These are phyloP conservation scores for Polymyxa betae DNA, from an alignment of 208 protist genomes.

Conservation along the genomic window DNA sequence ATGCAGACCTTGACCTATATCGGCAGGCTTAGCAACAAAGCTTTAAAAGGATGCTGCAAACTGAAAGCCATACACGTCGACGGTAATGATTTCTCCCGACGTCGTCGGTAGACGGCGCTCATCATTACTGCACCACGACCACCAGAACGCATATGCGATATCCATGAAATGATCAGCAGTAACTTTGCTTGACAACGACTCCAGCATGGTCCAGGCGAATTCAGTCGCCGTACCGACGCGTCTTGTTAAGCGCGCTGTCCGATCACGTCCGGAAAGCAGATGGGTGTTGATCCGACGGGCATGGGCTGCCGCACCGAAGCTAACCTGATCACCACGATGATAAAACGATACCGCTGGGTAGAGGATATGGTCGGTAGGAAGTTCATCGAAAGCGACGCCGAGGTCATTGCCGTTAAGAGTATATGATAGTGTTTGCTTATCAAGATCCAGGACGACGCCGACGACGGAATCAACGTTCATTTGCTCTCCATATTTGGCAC, in stretches of 20 bases:
- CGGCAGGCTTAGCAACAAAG: not conserved
- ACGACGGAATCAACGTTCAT: not conserved
- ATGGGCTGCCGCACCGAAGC: not conserved
- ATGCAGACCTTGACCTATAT: not conserved
- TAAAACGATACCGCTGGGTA: conserved; percentile 31
- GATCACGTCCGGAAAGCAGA: not conserved
- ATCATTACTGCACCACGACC: not conserved
- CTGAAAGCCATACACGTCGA: conserved; percentile 12
- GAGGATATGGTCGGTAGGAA: not conserved
- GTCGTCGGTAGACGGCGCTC: not conserved
- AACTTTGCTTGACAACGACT: not conserved
- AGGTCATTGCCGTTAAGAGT: conserved; percentile 43
- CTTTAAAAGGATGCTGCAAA: not conserved
- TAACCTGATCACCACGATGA: not conserved
- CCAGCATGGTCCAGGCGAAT: not conserved
- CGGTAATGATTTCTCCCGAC: not conserved
- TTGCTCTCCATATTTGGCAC: conserved; percentile 29
- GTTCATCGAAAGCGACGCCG: conserved; percentile 37
- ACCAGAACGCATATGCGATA: conserved; percentile 25
- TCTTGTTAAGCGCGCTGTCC: not conserved
- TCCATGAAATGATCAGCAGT: conserved; percentile 10
- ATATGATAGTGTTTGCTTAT: conserved; percentile 22
- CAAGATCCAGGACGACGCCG: conserved; percentile 40
- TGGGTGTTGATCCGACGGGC: not conserved
- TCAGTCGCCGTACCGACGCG: conserved; percentile 20